Evolutionary conservation across 2,329 filamentous ascomycete species (phyloP), one percentile per base, ranked within the genome.

Genomic region (Aspergillus persii): DNA sequence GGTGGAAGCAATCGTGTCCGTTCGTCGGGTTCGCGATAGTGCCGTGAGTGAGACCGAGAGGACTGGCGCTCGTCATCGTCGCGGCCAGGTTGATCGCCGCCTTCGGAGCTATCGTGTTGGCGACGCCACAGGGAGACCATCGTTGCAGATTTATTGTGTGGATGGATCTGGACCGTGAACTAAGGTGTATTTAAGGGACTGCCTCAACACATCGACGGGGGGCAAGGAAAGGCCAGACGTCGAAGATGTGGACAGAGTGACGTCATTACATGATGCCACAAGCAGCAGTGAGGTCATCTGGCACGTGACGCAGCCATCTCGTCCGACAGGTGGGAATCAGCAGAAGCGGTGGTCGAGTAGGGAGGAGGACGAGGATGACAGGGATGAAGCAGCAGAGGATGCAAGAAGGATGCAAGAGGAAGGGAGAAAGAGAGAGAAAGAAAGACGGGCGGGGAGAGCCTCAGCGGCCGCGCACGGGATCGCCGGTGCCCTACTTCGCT

Each of bases 1-100:
- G 87, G 89, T 41, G 88, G 87, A 29, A 96, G 83, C 65, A 96
- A 81, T 31, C 89, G 84, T 44, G 85, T 86, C 61, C 84, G 76
- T 74, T 89, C 87, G 61, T 84, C 81, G 26, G 84, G 79, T 58
- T 86, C 81, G 51, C 11, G 33, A 36, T 65, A 48, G 6, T 59
- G 57, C 29, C 62, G 29, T 23, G 18, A 23, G 18, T 23, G 18
- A n/a, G 29, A 31, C 4, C 15, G 41, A 26, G 11, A 50, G 18
- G 48, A 49, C 33, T 27, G 52, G 8, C 29, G 52, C 29, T 29
- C 57, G 11, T 54, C 30, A 15, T 51, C 36, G 7, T 53, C 29
- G 8, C 48, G 44, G 31, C 11, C 8, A 2, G 31, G 33, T 27
- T 49, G 56, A 4, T 53, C 33, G 18, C 26, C 12, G 4, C 15